Evolutionary conservation across 306 rosid genomes (phyloP).

Genomic region (Ormosia emarginata): DNA sequence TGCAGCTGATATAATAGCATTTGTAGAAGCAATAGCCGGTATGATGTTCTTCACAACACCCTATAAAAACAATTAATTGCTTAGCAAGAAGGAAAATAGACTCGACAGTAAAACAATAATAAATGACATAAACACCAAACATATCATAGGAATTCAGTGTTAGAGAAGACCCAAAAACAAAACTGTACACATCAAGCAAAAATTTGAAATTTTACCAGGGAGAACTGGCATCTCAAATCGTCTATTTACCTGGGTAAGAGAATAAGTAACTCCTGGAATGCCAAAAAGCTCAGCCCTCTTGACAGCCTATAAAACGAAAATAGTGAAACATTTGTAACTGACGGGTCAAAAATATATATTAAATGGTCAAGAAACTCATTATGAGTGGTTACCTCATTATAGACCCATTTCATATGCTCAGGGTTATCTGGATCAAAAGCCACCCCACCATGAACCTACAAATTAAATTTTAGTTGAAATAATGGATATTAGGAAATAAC

Average conservation of each 20-base stretch:
- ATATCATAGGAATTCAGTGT: background rate
- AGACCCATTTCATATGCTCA: conserved; percentile 91
- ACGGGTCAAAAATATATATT: background rate
- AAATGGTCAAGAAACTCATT: background rate
- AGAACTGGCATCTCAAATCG: conserved; percentile 11
- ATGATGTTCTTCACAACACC: conserved; percentile 98
- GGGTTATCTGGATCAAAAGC: conserved; percentile 91
- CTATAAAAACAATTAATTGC: conserved; percentile 37
- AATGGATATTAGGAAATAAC: conserved; percentile 10
- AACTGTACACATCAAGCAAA: background rate
- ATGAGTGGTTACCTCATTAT: conserved; percentile 55
- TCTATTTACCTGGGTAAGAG: conserved; percentile 77
- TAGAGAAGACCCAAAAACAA: background rate
- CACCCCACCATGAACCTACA: conserved; percentile 69
- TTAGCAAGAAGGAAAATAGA: conserved; percentile 3
- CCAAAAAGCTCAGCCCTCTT: conserved; percentile 97
- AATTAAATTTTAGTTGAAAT: background rate
- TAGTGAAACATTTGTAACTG: background rate
- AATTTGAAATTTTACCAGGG: background rate
- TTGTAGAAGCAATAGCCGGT: conserved; percentile 96
- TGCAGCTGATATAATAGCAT: conserved; percentile 97
- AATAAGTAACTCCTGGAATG: conserved; percentile 92
- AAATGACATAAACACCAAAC: conserved; percentile 22
- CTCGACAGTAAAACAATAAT: background rate
- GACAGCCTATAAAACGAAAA: conserved; percentile 54